These are phyloP conservation scores for Nicotiana otophora DNA, from an alignment of 257 asterid genomes.

Conservation along the genomic window DNA sequence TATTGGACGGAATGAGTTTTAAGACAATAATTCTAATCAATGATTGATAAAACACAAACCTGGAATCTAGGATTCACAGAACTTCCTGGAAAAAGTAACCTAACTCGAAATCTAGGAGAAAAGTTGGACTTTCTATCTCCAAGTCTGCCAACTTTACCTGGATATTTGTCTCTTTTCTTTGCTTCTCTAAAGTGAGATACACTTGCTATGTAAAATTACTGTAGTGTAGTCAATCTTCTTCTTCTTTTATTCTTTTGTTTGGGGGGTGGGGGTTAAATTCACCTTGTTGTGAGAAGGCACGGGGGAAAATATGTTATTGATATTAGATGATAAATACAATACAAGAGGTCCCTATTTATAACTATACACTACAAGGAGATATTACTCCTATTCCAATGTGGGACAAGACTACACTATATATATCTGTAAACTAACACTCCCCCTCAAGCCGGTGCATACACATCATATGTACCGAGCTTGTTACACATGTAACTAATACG, in stretches of 20 bases:
- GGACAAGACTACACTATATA: too few species aligned
- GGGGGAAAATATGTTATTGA: too few species aligned
- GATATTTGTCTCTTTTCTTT: conserved; percentile 1
- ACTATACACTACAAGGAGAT: too few species aligned
- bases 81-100: not conserved
- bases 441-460: too few species aligned
- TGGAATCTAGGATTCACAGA: not conserved
- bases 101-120: not conserved
- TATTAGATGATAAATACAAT: too few species aligned
- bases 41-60: not conserved
- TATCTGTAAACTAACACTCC: too few species aligned
- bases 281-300: too few species aligned
- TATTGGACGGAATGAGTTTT: conserved; percentile 1
- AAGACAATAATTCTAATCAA: not conserved
- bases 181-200: not conserved
- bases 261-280: not conserved
- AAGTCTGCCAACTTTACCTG: not conserved
- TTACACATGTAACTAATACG: too few species aligned
- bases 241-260: not conserved
- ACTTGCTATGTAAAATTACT: not conserved
- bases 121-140: not conserved
- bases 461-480: too few species aligned
- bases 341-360: too few species aligned
- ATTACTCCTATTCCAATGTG: too few species aligned
- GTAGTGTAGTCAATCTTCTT: not conserved